Percentiles rank a stretch among this genome's conserved stretches.
Evolutionary conservation across 345 rosid genomes (phyloP).

Genomic region (Noccaea caerulescens): DNA sequence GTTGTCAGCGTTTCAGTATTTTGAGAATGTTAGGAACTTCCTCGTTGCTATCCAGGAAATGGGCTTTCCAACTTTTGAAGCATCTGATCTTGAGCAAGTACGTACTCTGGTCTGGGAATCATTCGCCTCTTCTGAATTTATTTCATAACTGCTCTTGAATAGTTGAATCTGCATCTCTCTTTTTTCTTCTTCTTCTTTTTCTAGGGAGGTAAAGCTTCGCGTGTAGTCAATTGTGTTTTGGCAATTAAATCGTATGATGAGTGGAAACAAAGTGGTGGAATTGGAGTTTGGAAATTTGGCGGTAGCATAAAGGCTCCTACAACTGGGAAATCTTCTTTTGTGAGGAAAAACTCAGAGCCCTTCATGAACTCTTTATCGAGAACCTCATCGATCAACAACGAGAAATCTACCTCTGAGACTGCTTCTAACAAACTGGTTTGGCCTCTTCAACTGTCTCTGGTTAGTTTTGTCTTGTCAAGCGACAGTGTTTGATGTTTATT

Average conservation of each 20-base stretch:
- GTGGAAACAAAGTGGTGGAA: conserved; percentile 80
- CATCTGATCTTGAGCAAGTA: conserved; percentile 93
- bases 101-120: conserved; percentile 6
- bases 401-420: conserved; percentile 47
- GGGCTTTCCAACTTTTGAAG: conserved; percentile 82
- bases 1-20: conserved; percentile 83
- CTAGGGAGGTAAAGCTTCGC: conserved; percentile 86
- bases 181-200: too few species aligned
- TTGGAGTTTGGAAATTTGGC: conserved; percentile 83
- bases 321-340: conserved; percentile 53
- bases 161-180: too few species aligned
- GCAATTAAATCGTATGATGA: conserved; percentile 79
- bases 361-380: conserved; percentile 69
- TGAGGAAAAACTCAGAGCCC: conserved; percentile 75
- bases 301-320: conserved; percentile 66
- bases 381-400: conserved; percentile 54
- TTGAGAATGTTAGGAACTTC: conserved; percentile 88
- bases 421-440: conserved; percentile 74
- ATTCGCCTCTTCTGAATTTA: neutral
- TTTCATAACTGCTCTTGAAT: too few species aligned
- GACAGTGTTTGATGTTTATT: conserved; percentile 11
- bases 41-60: conserved; percentile 73
- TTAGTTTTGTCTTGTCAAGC: conserved; percentile 21
- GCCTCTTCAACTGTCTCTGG: conserved; percentile 43
- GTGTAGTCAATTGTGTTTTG: conserved; percentile 75